phyloP scores from a whole-genome alignment of 1,284 basidiomycete genomes.

The Lentinula novae-zelandiae region DNA sequence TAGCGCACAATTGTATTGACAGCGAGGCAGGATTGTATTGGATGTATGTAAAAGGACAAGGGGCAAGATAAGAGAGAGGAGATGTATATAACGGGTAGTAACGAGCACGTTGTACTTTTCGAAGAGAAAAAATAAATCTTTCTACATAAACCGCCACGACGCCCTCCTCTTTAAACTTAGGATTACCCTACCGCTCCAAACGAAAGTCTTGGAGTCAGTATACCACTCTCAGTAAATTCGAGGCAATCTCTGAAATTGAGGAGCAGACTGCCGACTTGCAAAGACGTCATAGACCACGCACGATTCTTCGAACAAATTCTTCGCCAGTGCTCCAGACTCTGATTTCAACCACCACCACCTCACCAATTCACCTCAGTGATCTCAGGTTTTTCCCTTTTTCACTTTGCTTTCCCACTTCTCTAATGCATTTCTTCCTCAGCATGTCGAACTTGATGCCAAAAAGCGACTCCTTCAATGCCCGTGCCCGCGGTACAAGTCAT shows the following conservation, averaged over 20 bases:
- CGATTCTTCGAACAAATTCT: constrained; percentile 43
- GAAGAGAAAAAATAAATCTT: neutral
- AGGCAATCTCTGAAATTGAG: constrained; percentile 29
- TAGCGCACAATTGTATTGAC: neutral
- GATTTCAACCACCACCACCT: constrained; percentile 58
- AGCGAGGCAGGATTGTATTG: neutral
- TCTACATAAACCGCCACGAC: constrained; percentile 14
- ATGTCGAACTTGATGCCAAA: constrained; percentile 56
- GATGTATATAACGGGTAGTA: constrained; percentile 9
- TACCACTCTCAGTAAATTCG: constrained; percentile 45
- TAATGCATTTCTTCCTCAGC: constrained; percentile 27
- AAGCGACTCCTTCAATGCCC: constrained; percentile 59
- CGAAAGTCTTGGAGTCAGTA: constrained; percentile 40
- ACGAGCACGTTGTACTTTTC: neutral
- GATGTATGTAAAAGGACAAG: constrained; percentile 3
- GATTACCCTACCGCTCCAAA: constrained; percentile 12
- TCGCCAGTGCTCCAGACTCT: constrained; percentile 42
- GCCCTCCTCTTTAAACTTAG: constrained; percentile 15
- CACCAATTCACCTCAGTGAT: constrained; percentile 46
- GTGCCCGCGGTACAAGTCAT: constrained; percentile 65
- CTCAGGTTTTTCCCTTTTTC: constrained; percentile 18
- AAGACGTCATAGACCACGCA: constrained; percentile 54
- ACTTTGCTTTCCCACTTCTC: constrained; percentile 9
- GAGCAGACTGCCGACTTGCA: constrained; percentile 19
- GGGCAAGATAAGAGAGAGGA: neutral